phyloP scores from a whole-genome alignment of 2,329 filamentous ascomycete genomes.

The Sarocladiaceae sp. region DNA sequence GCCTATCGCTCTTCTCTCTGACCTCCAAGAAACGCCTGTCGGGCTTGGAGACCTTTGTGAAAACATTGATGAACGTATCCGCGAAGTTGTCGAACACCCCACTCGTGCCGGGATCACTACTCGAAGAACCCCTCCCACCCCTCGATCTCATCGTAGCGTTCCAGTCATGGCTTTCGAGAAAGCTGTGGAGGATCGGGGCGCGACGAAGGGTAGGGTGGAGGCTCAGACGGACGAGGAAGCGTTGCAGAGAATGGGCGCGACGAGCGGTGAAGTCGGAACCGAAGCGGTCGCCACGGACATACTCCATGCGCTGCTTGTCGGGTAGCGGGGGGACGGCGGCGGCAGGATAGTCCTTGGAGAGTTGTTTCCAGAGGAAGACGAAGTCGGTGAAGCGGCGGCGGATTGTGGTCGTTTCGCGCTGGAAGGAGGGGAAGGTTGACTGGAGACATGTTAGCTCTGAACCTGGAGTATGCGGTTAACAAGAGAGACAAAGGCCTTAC shows the following conservation, averaged over 20 bases:
- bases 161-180: slow-evolving; percentile 93
- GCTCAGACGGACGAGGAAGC: slow-evolving; percentile 82
- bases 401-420: slow-evolving; percentile 72
- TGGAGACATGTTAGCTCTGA: slow-evolving; percentile 28
- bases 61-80: slow-evolving; percentile 95
- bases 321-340: slow-evolving; percentile 91
- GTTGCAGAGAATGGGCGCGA: slow-evolving; percentile 83
- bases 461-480: neutral
- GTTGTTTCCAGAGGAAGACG: slow-evolving; percentile 89
- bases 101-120: slow-evolving; percentile 52
- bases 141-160: slow-evolving; percentile 90
- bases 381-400: slow-evolving; percentile 97
- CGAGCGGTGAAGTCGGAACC: slow-evolving; percentile 87
- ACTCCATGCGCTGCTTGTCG: slow-evolving; percentile 99
- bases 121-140: slow-evolving; percentile 38
- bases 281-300: slow-evolving; percentile 94
- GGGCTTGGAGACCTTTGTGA: slow-evolving; percentile 92
- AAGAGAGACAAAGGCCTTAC: slow-evolving; percentile 44
- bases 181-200: slow-evolving; percentile 76
- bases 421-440: slow-evolving; percentile 94
- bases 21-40: slow-evolving; percentile 95
- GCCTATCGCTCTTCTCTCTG: slow-evolving; percentile 84
- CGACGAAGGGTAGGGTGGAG: slow-evolving; percentile 86
- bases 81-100: slow-evolving; percentile 93
- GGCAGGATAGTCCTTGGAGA: slow-evolving; percentile 82